These are phyloP conservation scores for Lepiota venenata DNA, from an alignment of 768 basidiomycete genomes.

Conservation along the genomic window DNA sequence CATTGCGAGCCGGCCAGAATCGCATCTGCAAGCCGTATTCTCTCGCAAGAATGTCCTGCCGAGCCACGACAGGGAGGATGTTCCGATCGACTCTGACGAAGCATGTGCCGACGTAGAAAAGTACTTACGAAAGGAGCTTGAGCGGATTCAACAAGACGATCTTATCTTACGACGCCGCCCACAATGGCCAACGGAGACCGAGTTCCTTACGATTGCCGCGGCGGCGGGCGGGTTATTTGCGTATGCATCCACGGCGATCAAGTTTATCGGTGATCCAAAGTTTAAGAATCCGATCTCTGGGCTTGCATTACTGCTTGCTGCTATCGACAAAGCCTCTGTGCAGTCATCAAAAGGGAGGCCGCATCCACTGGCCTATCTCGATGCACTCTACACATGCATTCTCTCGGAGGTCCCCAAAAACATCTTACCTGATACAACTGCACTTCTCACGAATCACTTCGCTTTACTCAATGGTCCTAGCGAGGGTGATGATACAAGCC, in stretches of 20 bases:
- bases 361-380: conserved; percentile 6
- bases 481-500: no score
- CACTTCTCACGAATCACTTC: no score
- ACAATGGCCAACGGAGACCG: background rate
- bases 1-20: conserved; percentile 23
- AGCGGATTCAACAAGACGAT: background rate
- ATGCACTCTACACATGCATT: conserved; percentile 7
- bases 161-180: no score
- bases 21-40: no score
- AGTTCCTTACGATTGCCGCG: background rate
- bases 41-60: no score
- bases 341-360: background rate
- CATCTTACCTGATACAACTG: background rate
- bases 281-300: background rate
- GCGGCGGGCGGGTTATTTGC: background rate
- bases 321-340: background rate
- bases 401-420: background rate
- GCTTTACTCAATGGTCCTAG: no score
- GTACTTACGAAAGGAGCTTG: background rate
- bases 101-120: background rate
- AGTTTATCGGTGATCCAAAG: background rate
- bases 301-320: background rate
- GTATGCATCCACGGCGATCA: background rate
- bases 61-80: no score
- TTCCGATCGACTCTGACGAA: no score